Evolutionary conservation across 257 asterid genomes (phyloP).

Genomic region (Rehmannia glutinosa): DNA sequence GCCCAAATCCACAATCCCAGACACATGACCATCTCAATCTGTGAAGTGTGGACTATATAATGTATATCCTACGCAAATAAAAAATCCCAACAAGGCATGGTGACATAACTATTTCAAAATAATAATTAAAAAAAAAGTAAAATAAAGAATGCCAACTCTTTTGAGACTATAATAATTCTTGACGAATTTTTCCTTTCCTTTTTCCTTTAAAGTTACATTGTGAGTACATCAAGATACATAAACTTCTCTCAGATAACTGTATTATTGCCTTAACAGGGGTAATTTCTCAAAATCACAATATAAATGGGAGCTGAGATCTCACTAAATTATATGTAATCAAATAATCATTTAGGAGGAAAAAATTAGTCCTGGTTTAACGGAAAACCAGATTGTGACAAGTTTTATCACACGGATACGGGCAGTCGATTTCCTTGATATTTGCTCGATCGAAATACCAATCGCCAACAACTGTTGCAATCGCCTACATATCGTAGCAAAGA

Average conservation of each 20-base stretch:
- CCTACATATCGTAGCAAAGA: conserved; percentile 28
- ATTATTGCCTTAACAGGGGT: conserved; percentile 5
- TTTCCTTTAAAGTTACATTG: background rate
- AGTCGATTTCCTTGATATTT: conserved; percentile 39
- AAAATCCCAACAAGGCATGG: no score
- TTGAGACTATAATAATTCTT: background rate
- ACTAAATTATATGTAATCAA: conserved; percentile 15
- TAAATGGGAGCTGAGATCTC: conserved; percentile 11
- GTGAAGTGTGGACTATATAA: no score
- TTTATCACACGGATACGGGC: conserved; percentile 52
- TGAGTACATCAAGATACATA: conserved; percentile 8
- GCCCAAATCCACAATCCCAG: no score
- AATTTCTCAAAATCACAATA: background rate
- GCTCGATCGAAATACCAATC: conserved; percentile 57
- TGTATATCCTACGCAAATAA: no score
- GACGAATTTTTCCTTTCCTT: background rate
- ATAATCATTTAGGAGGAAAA: background rate
- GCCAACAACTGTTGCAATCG: conserved; percentile 50
- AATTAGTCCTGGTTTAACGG: conserved; percentile 9
- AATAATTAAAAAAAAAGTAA: background rate
- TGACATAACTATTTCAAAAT: no score
- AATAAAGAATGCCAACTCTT: background rate
- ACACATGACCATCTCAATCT: no score
- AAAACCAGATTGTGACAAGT: conserved; percentile 50
- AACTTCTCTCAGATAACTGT: background rate